phyloP scores from a whole-genome alignment of 2,329 filamentous ascomycete species.

The Colletotrichum sp. region DNA sequence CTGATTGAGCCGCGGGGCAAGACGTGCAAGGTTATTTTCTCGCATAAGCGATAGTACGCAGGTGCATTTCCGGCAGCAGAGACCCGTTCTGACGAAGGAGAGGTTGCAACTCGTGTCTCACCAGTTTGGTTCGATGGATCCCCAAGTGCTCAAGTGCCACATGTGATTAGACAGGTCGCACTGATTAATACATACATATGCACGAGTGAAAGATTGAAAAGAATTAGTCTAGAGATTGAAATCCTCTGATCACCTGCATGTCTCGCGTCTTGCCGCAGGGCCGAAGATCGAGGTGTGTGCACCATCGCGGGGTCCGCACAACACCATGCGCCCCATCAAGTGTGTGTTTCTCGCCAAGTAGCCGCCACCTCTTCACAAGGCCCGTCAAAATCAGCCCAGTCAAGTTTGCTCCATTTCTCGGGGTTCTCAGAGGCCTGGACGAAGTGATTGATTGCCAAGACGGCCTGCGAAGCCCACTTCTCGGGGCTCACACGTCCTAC shows the following conservation, averaged over 20 bases:
- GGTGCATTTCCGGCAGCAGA: rapidly evolving
- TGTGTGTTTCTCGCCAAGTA: slow-evolving; percentile 25
- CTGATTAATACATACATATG: neutral
- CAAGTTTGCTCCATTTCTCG: slow-evolving; percentile 43
- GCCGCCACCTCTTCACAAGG: slow-evolving; percentile 29
- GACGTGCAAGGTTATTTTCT: neutral
- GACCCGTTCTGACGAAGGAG: neutral
- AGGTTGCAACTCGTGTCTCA: neutral
- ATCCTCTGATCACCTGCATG: neutral
- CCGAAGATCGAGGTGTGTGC: neutral
- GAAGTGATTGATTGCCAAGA: slow-evolving; percentile 57
- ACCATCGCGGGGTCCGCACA: neutral
- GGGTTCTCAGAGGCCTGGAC: slow-evolving; percentile 49
- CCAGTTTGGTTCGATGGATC: neutral
- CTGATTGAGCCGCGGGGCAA: neutral
- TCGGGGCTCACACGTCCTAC: slow-evolving; percentile 47
- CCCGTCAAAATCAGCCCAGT: slow-evolving; percentile 35
- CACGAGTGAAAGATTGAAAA: neutral
- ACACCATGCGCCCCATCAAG: neutral
- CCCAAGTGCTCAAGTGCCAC: neutral
- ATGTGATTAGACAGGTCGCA: rapidly evolving
- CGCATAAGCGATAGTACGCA: neutral
- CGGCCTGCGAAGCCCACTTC: slow-evolving; percentile 54
- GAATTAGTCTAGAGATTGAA: neutral
- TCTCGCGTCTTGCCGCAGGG: neutral